Percentiles rank a stretch among this genome's conserved stretches.
phyloP scores from a whole-genome alignment of 495 filamentous ascomycete genomes.

The Lasiosphaeria ovina region DNA sequence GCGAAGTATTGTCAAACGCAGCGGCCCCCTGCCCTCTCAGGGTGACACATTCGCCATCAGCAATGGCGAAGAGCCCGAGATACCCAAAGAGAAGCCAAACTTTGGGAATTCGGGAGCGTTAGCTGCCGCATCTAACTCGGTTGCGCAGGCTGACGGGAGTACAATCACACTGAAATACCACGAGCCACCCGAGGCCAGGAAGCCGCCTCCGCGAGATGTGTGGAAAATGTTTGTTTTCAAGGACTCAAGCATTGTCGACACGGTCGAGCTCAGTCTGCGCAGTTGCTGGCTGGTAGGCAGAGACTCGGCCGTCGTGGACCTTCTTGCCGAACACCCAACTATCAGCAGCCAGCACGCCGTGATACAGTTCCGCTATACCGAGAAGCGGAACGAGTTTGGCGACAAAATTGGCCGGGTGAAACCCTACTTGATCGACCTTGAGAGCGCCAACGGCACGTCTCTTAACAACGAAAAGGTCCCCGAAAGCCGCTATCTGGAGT shows the following conservation, averaged over 20 bases:
- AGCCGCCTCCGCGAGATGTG: constrained; percentile 69
- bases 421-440: constrained; percentile 90
- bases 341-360: constrained; percentile 94
- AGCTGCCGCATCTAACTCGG: constrained; percentile 83
- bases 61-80: constrained; percentile 47
- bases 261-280: constrained; percentile 67
- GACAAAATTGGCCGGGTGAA: constrained; percentile 77
- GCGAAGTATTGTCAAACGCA: constrained; percentile 36
- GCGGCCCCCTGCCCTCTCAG: constrained; percentile 68
- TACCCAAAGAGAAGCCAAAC: constrained; percentile 86
- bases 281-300: constrained; percentile 91
- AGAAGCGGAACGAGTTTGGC: constrained; percentile 81
- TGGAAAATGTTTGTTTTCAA: constrained; percentile 98
- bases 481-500: constrained; percentile 75
- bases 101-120: constrained; percentile 76
- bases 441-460: constrained; percentile 87
- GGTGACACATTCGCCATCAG: constrained; percentile 62
- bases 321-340: constrained; percentile 84
- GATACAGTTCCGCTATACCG: constrained; percentile 84
- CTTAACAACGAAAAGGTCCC: constrained; percentile 76
- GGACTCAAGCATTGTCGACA: constrained; percentile 71
- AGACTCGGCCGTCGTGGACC: constrained; percentile 75
- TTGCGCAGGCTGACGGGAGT: constrained; percentile 63
- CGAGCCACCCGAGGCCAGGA: constrained; percentile 89
- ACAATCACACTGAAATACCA: constrained; percentile 87